Percentiles rank a stretch among this genome's conserved stretches.
Evolutionary conservation across 805 yeast genomes (phyloP).

Genomic region (Candida anglica): DNA sequence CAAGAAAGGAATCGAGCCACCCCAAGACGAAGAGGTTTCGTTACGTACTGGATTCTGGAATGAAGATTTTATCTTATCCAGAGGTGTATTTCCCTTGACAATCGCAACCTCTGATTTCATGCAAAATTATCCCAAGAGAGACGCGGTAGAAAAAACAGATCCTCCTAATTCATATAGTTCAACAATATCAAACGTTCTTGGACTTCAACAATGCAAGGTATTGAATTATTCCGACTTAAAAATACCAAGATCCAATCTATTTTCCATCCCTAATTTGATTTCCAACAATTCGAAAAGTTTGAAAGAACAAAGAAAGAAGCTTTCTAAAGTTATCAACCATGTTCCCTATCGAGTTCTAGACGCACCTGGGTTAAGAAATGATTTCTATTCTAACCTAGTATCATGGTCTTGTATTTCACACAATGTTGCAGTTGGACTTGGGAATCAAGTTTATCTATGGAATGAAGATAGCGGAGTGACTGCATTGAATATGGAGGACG

Average conservation of each 20-base stretch:
- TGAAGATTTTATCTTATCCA: too few species aligned
- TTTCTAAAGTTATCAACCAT: neutral
- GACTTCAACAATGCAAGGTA: neutral
- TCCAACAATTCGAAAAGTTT: neutral
- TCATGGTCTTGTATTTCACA: conserved; percentile 60
- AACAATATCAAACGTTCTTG: neutral
- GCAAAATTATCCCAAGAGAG: too few species aligned
- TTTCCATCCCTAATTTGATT: neutral
- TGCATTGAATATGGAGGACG: conserved; percentile 40
- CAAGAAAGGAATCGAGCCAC: neutral
- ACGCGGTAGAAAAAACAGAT: too few species aligned
- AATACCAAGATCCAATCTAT: neutral
- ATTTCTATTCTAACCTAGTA: conserved; percentile 71
- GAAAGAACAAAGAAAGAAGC: neutral
- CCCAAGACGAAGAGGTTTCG: neutral
- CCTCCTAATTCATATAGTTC: too few species aligned
- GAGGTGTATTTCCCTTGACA: neutral
- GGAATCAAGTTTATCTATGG: conserved; percentile 60
- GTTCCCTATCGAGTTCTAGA: conserved; percentile 13
- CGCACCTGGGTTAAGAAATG: conserved; percentile 71
- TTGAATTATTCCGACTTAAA: neutral
- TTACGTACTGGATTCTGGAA: too few species aligned
- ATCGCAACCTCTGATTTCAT: too few species aligned
- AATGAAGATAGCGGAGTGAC: conserved; percentile 40
- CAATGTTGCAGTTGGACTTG: conserved; percentile 65